Conservation (phyloP, 1,284 basidiomycete species). For the Leucoagaricus sp. region DNA sequence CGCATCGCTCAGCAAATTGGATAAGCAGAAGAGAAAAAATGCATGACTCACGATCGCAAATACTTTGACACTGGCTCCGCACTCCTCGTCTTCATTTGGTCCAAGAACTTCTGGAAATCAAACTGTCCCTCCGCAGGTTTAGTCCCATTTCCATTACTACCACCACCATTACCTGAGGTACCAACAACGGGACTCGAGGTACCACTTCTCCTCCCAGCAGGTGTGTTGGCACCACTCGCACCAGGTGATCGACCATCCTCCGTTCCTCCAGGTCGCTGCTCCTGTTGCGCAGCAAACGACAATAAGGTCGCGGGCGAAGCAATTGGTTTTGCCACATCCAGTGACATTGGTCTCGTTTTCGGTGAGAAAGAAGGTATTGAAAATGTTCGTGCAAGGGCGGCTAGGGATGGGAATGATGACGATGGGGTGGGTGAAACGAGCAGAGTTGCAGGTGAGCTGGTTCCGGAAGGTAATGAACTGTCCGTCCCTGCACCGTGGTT, state of each 20-base stretch:
- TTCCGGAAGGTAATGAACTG: slow-evolving; percentile 27
- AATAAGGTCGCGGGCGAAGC: slow-evolving; percentile 57
- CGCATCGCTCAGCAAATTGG: not conserved
- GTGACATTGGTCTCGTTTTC: slow-evolving; percentile 53
- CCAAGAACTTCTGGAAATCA: slow-evolving; percentile 87
- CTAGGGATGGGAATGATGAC: slow-evolving; percentile 58
- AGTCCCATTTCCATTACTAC: not conserved
- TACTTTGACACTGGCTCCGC: slow-evolving; percentile 92
- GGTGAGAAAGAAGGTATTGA: slow-evolving; percentile 46
- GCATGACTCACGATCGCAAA: slow-evolving; percentile 75
- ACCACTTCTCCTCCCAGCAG: slow-evolving; percentile 23
- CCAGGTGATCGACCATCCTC: slow-evolving; percentile 18
- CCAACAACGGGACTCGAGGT: slow-evolving; percentile 27
- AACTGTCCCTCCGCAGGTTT: slow-evolving; percentile 50
- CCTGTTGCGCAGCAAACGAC: slow-evolving; percentile 56
- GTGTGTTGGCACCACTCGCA: slow-evolving; percentile 25
- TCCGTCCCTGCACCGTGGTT: slow-evolving; percentile 17
- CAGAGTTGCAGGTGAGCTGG: slow-evolving; percentile 27
- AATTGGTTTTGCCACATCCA: slow-evolving; percentile 53
- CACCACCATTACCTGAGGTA: not conserved
- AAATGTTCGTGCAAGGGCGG: slow-evolving; percentile 64
- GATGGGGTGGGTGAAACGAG: slow-evolving; percentile 24
- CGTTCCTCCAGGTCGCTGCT: slow-evolving; percentile 21
- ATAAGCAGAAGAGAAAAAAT: not conserved
- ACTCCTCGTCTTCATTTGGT: slow-evolving; percentile 83